These are phyloP conservation scores for Multifurca ochricompacta DNA, from an alignment of 768 basidiomycete genomes.

Conservation along the genomic window DNA sequence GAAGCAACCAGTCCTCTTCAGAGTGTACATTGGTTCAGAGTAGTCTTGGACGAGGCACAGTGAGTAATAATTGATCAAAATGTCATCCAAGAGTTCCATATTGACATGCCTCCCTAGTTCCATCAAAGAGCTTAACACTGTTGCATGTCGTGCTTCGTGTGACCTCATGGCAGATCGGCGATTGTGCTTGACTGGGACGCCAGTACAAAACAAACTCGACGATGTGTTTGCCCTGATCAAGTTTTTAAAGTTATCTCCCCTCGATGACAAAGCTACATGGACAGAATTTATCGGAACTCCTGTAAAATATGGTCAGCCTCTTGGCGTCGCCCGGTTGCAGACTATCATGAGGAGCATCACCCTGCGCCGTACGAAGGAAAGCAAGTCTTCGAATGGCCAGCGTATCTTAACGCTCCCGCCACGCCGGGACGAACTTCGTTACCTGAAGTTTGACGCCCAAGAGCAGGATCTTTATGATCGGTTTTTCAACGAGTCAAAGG, in stretches of 20 bases:
- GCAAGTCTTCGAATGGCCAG: conserved; percentile 70
- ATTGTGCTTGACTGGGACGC: conserved; percentile 93
- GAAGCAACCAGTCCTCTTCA: conserved; percentile 77
- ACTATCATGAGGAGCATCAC: conserved; percentile 97
- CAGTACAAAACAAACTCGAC: conserved; percentile 98
- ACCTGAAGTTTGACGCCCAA: conserved; percentile 72
- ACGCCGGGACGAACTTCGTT: conserved; percentile 80
- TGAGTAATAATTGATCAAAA: conserved; percentile 38
- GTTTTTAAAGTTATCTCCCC: conserved; percentile 84
- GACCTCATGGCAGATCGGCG: conserved; percentile 91
- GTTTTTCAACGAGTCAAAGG: conserved; percentile 85
- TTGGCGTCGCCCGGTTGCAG: conserved; percentile 90
- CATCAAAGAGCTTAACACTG: conserved; percentile 93
- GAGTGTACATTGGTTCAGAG: conserved; percentile 92
- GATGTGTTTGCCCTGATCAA: conserved; percentile 97
- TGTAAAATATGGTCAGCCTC: conserved; percentile 82
- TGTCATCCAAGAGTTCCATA: neutral
- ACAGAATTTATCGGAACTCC: conserved; percentile 88
- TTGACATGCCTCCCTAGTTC: conserved; percentile 43
- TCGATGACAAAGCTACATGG: conserved; percentile 92
- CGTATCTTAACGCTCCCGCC: conserved; percentile 83
- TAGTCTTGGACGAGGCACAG: conserved; percentile 94
- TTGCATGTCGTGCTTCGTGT: conserved; percentile 91
- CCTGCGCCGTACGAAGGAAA: conserved; percentile 92
- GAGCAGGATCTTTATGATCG: conserved; percentile 84